Percentiles rank a stretch among this genome's conserved stretches.
phyloP scores from a whole-genome alignment of 208 protist genomes.

The Herpetomonas tarakana region DNA sequence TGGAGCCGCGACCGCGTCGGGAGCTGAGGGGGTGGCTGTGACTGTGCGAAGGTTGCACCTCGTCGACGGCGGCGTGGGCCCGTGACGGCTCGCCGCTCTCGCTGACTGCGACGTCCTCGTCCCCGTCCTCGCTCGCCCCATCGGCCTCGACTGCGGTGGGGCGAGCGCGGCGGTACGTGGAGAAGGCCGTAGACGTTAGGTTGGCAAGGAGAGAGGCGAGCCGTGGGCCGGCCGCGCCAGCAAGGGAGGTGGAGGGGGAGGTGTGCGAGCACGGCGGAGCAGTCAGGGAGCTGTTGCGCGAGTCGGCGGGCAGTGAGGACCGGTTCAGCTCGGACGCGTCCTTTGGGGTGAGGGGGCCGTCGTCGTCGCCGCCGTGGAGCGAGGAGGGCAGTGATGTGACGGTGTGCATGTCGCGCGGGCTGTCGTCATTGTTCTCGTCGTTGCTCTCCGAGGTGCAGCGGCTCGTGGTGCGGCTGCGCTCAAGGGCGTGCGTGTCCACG shows the following conservation, averaged over 20 bases:
- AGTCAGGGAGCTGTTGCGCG: background rate
- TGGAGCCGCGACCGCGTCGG: conserved; percentile 4
- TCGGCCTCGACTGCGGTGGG: background rate
- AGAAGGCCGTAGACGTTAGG: background rate
- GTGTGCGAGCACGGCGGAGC: background rate
- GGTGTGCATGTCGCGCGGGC: background rate
- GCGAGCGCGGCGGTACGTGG: background rate
- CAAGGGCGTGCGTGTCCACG: background rate
- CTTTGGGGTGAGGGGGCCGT: background rate
- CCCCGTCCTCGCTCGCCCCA: background rate
- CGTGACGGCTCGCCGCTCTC: background rate
- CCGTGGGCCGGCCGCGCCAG: background rate
- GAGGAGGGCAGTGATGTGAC: background rate
- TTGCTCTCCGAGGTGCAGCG: background rate
- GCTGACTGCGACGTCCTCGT: background rate
- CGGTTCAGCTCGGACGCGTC: background rate
- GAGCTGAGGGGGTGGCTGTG: too few species aligned
- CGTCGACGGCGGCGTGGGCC: background rate
- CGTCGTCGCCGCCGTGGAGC: background rate
- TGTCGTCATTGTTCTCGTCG: background rate
- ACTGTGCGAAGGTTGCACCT: too few species aligned
- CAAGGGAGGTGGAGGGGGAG: background rate
- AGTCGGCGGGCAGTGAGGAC: background rate
- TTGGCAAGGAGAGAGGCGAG: background rate
- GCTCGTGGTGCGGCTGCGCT: background rate